Percentiles rank a stretch among this genome's conserved stretches.
Evolutionary conservation across 805 yeast genomes (phyloP).

Genomic region (Yueomyces sp.): DNA sequence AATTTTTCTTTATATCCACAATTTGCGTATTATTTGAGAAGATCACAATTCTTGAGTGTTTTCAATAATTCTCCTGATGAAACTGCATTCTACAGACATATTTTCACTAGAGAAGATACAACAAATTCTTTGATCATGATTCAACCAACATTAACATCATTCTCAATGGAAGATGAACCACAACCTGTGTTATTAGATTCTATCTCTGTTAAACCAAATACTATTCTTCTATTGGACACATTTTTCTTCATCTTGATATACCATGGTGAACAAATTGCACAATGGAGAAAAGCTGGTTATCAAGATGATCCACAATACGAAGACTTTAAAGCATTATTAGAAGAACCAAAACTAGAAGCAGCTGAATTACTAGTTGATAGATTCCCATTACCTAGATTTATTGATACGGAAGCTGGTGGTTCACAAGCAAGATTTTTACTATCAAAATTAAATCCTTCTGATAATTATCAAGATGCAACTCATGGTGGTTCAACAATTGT

Average conservation of each 20-base stretch:
- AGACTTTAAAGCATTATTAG: constrained; percentile 70
- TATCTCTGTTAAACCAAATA: constrained; percentile 75
- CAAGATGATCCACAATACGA: constrained; percentile 82
- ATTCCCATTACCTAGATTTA: constrained; percentile 92
- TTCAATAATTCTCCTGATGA: constrained; percentile 97
- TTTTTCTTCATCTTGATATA: constrained; percentile 90
- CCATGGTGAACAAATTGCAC: constrained; percentile 86
- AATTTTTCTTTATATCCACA: constrained; percentile 83
- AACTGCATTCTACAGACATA: constrained; percentile 89
- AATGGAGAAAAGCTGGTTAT: constrained; percentile 88
- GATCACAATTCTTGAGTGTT: constrained; percentile 88
- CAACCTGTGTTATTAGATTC: constrained; percentile 85
- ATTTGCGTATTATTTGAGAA: constrained; percentile 83
- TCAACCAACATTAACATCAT: constrained; percentile 85
- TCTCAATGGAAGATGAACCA: constrained; percentile 69
- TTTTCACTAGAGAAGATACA: constrained; percentile 80
- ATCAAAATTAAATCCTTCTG: constrained; percentile 87
- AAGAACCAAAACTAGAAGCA: constrained; percentile 82
- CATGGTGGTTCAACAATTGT: constrained; percentile 58
- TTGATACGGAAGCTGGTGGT: constrained; percentile 94
- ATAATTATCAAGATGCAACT: constrained; percentile 44
- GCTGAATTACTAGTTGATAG: constrained; percentile 80
- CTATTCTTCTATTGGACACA: constrained; percentile 76
- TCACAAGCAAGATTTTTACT: constrained; percentile 93
- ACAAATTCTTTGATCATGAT: constrained; percentile 89